Evolutionary conservation across 2,329 filamentous ascomycete genomes (phyloP), one percentile per base, ranked within the genome.

Genomic region (Coniella vitis): DNA sequence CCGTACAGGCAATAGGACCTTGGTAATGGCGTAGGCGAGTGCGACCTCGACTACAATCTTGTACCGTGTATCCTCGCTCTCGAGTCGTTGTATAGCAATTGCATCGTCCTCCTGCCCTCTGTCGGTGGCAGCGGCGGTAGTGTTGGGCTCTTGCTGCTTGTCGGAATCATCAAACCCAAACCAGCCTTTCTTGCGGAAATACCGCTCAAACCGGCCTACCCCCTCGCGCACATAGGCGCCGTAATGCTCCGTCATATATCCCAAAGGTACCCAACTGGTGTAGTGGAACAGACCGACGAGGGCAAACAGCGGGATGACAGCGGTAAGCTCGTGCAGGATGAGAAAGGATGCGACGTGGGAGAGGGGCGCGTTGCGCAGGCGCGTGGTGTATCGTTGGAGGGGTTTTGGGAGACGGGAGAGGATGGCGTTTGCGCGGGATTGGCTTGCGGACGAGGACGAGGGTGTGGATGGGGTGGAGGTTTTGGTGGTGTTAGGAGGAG

Each of bases 261-360:
- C 61, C 14, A 78, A 60, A 0, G 91, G 90, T 22, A 89, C 74
- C 74, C 85, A 86, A 53, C 82, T 73, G 1, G 81, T 81, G 63
- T 88, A 90, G 68, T 97, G 87, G 65, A 98, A 95, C 1, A 81
- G 63, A 1, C 76, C 83, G 19, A 87, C 82, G 1, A 97, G 75
- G 0, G 79, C 84, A 35, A 94, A 64, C 0, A 97, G 68, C 0
- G 91, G 91, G 1, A 91, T 66, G 10, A 96, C 70, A 9, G 93
- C 91, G 0, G 93, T 97, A 38, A 96, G 64, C 66, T 98, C 93
- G 70, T 98, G 93, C 0, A 98, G 76, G 35, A 96, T 72, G 10
- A 97, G 72, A 65, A 98, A 98, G 0, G 91, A 84, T 1, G 85
- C 80, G 37, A 95, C 74, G 67, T 96, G 89, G 1, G 87, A 87